Evolutionary conservation across 2,329 filamentous ascomycete species (phyloP).

Genomic region (Fusarium graminum): DNA sequence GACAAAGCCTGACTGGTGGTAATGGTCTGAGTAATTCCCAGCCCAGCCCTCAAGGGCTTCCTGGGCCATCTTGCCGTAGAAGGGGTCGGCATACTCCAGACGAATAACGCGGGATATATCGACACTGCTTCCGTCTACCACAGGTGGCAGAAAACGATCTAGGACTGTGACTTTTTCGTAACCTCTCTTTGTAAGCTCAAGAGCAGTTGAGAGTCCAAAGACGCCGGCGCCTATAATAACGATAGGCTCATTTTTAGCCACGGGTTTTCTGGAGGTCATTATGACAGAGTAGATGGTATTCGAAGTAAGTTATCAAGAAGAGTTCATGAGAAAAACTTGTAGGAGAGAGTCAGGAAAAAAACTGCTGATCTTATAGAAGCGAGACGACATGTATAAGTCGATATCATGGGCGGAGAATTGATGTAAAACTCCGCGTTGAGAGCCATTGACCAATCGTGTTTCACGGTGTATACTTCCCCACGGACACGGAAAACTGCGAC

Average conservation of each 20-base stretch:
- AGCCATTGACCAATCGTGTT: slow-evolving; percentile 35
- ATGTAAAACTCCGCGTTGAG: slow-evolving; percentile 22
- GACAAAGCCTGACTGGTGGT: slow-evolving; percentile 51
- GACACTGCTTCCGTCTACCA: slow-evolving; percentile 56
- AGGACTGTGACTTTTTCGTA: slow-evolving; percentile 62
- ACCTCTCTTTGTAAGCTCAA: slow-evolving; percentile 59
- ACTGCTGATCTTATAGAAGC: background rate
- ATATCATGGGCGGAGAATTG: slow-evolving; percentile 15
- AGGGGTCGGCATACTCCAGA: slow-evolving; percentile 72
- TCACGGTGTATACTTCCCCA: slow-evolving; percentile 7
- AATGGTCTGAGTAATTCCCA: slow-evolving; percentile 49
- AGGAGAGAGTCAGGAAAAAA: background rate
- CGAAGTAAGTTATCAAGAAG: no score
- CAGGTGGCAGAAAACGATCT: slow-evolving; percentile 57
- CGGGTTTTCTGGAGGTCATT: slow-evolving; percentile 39
- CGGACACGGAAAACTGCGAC: slow-evolving; percentile 30
- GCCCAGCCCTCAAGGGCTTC: slow-evolving; percentile 50
- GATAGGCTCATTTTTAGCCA: slow-evolving; percentile 48
- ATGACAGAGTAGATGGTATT: background rate
- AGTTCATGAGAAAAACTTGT: no score
- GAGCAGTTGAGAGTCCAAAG: slow-evolving; percentile 64
- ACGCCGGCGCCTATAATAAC: slow-evolving; percentile 61
- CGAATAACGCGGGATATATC: slow-evolving; percentile 59
- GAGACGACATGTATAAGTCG: slow-evolving; percentile 15
- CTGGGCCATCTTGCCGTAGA: slow-evolving; percentile 70